These are phyloP conservation scores for Yamadazyma scolyti DNA, from an alignment of 805 yeast species.

Conservation along the genomic window DNA sequence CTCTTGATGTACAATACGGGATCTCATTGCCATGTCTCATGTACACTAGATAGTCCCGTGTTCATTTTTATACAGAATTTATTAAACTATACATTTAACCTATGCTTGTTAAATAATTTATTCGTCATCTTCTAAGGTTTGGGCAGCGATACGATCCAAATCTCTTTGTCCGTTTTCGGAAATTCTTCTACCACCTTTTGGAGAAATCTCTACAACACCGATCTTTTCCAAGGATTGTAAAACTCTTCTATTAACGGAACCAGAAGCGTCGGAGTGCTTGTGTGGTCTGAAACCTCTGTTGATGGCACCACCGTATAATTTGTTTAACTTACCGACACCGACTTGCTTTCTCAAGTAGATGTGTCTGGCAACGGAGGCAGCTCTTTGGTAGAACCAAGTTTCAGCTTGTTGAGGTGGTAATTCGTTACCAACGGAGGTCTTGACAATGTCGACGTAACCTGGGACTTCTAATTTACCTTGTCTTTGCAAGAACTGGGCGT, in stretches of 20 bases:
- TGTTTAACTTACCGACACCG: constrained; percentile 99
- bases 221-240: constrained; percentile 97
- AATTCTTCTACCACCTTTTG: constrained; percentile 99
- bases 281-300: constrained; percentile 99
- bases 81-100: too few species aligned
- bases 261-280: constrained; percentile 98
- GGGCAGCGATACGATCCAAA: constrained; percentile 99
- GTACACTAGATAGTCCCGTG: too few species aligned
- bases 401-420: constrained; percentile 99
- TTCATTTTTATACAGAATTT: too few species aligned
- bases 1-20: too few species aligned
- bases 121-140: constrained; percentile 89
- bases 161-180: constrained; percentile 99
- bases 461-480: constrained; percentile 99
- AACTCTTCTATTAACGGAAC: constrained; percentile 98
- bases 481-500: constrained; percentile 99
- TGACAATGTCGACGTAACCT: constrained; percentile 99
- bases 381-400: constrained; percentile 99
- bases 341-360: constrained; percentile 98
- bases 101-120: constrained; percentile 2
- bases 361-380: constrained; percentile 99
- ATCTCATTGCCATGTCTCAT: too few species aligned
- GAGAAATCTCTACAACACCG: constrained; percentile 93
- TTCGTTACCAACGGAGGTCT: constrained; percentile 98
- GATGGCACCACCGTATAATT: constrained; percentile 97